Evolutionary conservation across 805 yeast genomes (phyloP).

Genomic region (Candida xiaguanensis): DNA sequence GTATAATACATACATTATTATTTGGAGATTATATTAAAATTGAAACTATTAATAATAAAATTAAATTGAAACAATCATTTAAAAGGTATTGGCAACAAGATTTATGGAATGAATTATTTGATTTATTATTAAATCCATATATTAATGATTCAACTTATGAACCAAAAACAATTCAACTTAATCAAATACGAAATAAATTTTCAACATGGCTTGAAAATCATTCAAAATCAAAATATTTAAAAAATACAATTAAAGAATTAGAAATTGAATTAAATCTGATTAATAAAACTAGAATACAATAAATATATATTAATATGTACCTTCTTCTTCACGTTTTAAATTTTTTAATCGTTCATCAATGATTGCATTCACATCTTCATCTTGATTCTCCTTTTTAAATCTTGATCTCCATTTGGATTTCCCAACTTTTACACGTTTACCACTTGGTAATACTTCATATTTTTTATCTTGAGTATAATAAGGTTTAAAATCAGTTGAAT

Average conservation of each 20-base stretch:
- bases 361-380: slow-evolving; percentile 51
- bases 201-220: slow-evolving; percentile 39
- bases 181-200: slow-evolving; percentile 29
- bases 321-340: slow-evolving; percentile 8
- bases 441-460: slow-evolving; percentile 70
- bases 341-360: slow-evolving; percentile 43
- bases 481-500: slow-evolving; percentile 25
- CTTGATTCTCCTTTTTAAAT: slow-evolving; percentile 16
- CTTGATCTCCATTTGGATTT: slow-evolving; percentile 19
- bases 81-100: slow-evolving; percentile 76
- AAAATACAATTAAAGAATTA: slow-evolving; percentile 29
- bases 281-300: slow-evolving; percentile 11
- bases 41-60: slow-evolving; percentile 17
- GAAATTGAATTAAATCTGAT: slow-evolving; percentile 25
- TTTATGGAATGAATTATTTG: slow-evolving; percentile 68
- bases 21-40: slow-evolving; percentile 64
- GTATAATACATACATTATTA: slow-evolving; percentile 65
- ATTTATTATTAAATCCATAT: slow-evolving; percentile 58
- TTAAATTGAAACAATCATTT: slow-evolving; percentile 42
- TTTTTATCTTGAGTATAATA: slow-evolving; percentile 22
- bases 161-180: slow-evolving; percentile 41
- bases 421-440: slow-evolving; percentile 51
- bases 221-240: slow-evolving; percentile 20
- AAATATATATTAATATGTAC: not conserved
- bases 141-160: slow-evolving; percentile 20